Evolutionary conservation across 225 moss, liverwort and hornwort genomes (phyloP), one percentile per base, ranked within the genome.

Genomic region (Bryum argenteum): DNA sequence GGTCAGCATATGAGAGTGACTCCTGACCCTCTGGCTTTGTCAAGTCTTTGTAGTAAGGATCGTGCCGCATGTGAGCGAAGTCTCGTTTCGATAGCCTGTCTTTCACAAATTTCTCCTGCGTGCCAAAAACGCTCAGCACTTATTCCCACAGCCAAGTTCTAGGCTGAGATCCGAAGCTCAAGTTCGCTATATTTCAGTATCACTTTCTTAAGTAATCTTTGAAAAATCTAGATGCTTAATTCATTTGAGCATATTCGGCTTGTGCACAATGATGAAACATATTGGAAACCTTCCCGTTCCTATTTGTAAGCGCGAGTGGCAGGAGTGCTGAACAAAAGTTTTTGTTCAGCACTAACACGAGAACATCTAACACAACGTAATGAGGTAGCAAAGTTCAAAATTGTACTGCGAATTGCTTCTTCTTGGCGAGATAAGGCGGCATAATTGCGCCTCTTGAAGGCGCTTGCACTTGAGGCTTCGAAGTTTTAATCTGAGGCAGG

Each of bases 71-170:
- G 33, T 85, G 17, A 65, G 38, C 50, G 26, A 74, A 85, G 63
- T 73, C 70, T 70, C 82, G 67, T 71, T 82, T 77, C 0, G n/a
- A 19, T 4, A 85, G 77, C 60, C 85, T 73, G 24, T 82, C 82
- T 65, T 82, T 85, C 17, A 79, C 59, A 24, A 77, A 15, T 55
- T 54, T 67, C 66, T 82, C 82, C 82, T 82, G 74, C 43, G 41
- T 51, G 23, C 33, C 24, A 66, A 13, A 57, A 74, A 38, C 53
- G 21, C 26, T 9, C 71, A 71, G 14, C 5, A 15, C 18, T 60
- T 54, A 62, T 66, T 57, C 41, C 14, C 56, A 57, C 9, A 20
- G n/a, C 56, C 28, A 56, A 41, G 1, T 48, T 69, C 40, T 56
- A 8, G 2, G 15, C 19, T 5, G 5, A 53, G 9, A 6, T 10